Base-by-base conservation (phyloP, 1,284 basidiomycete genomes). In the Rhodotorula sp. region DNA sequence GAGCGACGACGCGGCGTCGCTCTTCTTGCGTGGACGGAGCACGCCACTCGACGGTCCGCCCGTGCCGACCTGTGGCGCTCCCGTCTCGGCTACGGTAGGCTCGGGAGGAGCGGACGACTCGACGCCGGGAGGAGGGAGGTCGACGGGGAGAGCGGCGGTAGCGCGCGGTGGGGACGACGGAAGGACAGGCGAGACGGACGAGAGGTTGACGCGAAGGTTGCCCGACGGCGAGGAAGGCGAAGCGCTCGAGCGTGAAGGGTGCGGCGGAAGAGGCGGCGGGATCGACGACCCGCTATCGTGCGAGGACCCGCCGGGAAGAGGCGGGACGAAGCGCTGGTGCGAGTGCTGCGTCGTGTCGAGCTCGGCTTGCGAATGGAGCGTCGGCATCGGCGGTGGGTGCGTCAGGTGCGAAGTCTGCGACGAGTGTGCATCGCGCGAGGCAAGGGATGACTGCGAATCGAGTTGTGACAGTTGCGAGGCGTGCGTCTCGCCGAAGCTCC, bases 31-130 rank as follows among this genome's bases (percentile, higher is more conserved):
- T 44, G 67, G 60, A 49, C 54, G 48, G 5, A 75, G 27, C 27
- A 58, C 52, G 14, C 77, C 77, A 21, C 63, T 68, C 1, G 60
- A 12, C 16, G 77, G 77, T 23, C 77, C 77, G n/a, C 76, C 76
- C 7, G 73, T 76, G 4, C 77, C 77, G 19, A 69, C 34, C 46
- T 64, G 70, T 8, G 76, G 76, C 9, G 46, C 68, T 13, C 77
- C 77, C 42, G 77, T 78, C 63, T 78, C 77, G 1, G 77, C 77
- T 21, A 78, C 73, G 42, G 77, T 78, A 1, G 77, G 77, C 23
- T 72, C 60, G 16, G 66, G 58, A 14, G 72, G 61, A 3, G 67
- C 62, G 9, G 56, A 49, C 10, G 53, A 23, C 49, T 62, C 59
- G 58, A 27, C 63, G 19, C 52, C 53, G 34, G 67, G 49, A 34